Evolutionary conservation across 1,139 yeast species (phyloP).

Genomic region (Pichia sp.): DNA sequence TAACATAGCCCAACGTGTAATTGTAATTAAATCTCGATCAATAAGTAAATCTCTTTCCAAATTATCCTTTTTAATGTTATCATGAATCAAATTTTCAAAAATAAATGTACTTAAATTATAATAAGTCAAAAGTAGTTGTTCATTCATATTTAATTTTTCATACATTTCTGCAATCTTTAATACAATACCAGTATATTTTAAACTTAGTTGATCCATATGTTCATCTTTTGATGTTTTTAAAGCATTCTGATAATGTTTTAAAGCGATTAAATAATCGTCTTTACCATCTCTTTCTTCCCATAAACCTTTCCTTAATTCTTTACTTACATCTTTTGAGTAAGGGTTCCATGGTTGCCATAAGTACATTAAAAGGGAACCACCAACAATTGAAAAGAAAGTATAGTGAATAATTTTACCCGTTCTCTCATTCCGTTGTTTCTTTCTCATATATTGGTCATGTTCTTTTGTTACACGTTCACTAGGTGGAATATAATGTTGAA

Average conservation of each 20-base stretch:
- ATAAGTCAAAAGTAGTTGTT: slow-evolving; percentile 21
- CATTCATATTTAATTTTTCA: slow-evolving; percentile 26
- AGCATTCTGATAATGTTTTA: slow-evolving; percentile 56
- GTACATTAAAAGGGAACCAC: slow-evolving; percentile 19
- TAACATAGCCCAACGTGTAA: slow-evolving; percentile 23
- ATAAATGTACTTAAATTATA: slow-evolving; percentile 22
- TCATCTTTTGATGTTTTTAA: slow-evolving; percentile 38
- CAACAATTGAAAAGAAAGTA: slow-evolving; percentile 12
- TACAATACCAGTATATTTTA: slow-evolving; percentile 81
- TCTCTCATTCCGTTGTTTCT: slow-evolving; percentile 6
- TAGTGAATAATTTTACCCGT: slow-evolving; percentile 12
- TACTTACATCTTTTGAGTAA: slow-evolving; percentile 47
- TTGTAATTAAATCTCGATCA: slow-evolving; percentile 26
- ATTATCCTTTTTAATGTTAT: slow-evolving; percentile 14
- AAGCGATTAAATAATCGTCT: slow-evolving; percentile 58
- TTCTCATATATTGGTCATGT: slow-evolving; percentile 3
- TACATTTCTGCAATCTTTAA: slow-evolving; percentile 84
- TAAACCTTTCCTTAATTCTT: slow-evolving; percentile 61
- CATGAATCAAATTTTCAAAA: slow-evolving; percentile 25
- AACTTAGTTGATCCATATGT: slow-evolving; percentile 49
- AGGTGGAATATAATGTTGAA: slow-evolving; percentile 14
- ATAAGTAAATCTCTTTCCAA: slow-evolving; percentile 23
- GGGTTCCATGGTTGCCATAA: slow-evolving; percentile 33
- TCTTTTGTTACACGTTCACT: slow-evolving; percentile 10
- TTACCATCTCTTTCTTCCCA: slow-evolving; percentile 79